Percentiles rank a stretch among this genome's conserved stretches.
These are phyloP conservation scores for Blastocladiella emersonii DNA, from an alignment of 371 early-diverging fungal genomes.

Conservation along the genomic window DNA sequence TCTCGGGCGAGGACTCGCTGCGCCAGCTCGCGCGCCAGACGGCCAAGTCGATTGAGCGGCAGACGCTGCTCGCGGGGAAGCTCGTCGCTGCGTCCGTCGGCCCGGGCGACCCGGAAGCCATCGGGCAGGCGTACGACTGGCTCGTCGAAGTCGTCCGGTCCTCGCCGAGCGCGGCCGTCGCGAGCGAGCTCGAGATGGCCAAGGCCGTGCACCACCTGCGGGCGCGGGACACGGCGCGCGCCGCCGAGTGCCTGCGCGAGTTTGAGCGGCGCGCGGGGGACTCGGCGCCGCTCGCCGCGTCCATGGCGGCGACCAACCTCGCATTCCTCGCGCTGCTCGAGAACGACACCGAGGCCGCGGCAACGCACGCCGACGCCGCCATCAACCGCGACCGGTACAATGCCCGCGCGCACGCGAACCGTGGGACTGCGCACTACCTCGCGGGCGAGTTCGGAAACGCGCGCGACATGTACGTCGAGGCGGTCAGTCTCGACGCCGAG, in stretches of 20 bases:
- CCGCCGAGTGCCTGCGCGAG: conserved; percentile 27
- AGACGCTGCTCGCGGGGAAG: conserved; percentile 27
- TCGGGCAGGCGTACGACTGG: conserved; percentile 30
- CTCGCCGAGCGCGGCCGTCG: conserved; percentile 28
- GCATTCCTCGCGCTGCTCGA: conserved; percentile 33
- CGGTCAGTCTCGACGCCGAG: conserved; percentile 28
- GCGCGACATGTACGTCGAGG: conserved; percentile 26
- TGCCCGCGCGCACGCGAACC: conserved; percentile 32
- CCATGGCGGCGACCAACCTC: conserved; percentile 34
- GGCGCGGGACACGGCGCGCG: conserved; percentile 27
- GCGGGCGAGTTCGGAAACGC: conserved; percentile 23
- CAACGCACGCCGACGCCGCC: conserved; percentile 31
- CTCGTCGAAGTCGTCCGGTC: conserved; percentile 25
- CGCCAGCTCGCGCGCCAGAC: conserved; percentile 7
- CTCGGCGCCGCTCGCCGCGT: conserved; percentile 12
- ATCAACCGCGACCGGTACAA: conserved; percentile 31
- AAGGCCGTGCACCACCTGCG: conserved; percentile 33
- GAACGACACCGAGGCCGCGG: conserved; percentile 28
- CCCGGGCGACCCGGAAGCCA: conserved; percentile 5
- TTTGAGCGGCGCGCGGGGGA: conserved; percentile 34
- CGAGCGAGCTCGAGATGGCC: conserved; percentile 34
- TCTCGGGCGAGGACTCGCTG: background rate
- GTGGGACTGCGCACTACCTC: conserved; percentile 22
- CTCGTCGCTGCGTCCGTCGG: conserved; percentile 30
- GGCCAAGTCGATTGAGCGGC: conserved; percentile 17